Evolutionary conservation across 192 early-diverging fungal species (phyloP), one percentile per base, ranked within the genome.

Genomic region (Linnemannia hyalina): DNA sequence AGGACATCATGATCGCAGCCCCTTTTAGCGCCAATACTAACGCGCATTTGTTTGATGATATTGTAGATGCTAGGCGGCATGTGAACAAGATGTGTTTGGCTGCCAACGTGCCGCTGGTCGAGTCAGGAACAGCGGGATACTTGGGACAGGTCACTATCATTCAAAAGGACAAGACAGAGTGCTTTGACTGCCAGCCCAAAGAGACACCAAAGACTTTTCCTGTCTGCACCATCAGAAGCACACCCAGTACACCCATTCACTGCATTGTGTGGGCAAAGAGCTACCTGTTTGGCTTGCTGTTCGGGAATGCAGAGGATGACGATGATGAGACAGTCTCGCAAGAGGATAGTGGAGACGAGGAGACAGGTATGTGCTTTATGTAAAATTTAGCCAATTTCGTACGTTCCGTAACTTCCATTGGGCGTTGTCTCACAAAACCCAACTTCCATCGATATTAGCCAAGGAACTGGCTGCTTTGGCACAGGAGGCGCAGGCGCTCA

Each of bases 221-320:
- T 23, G 96, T 99, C 9, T 99, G 99, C 85, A 99, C 99, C 9
- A 99, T 99, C 81, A 93, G 99, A 49, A 96, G 95, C 42, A 99
- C 99, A 8, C 99, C 99, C 0, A 95, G 92, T 60, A 93, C 94
- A 38, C 96, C 99, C 22, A 97, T 99, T 63, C 99, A 99, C 83
- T 99, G 98, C 79, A 97, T 99, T 79, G 98, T 99, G 38, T 99
- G 99, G 99, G 96, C 98, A 79, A 99, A 99, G 88, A 96, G 93
- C 80, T 99, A 97, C 88, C 90, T 99, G 44, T 99, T 99, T 87
- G 93, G 90, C 80, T 95, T 92, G 41, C 75, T 85, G 20, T 97
- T 99, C 91, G 98, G 97, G 55, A 91, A 91, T 23, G 86, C 90
- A 23, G 91, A 92, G 75, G 92, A 92, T 18, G 89, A 91, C 10